A percentile compares a stretch with the other conserved stretches of the same genome.
phyloP scores from a whole-genome alignment of 805 yeast genomes.

The Candida silvicultrix region DNA sequence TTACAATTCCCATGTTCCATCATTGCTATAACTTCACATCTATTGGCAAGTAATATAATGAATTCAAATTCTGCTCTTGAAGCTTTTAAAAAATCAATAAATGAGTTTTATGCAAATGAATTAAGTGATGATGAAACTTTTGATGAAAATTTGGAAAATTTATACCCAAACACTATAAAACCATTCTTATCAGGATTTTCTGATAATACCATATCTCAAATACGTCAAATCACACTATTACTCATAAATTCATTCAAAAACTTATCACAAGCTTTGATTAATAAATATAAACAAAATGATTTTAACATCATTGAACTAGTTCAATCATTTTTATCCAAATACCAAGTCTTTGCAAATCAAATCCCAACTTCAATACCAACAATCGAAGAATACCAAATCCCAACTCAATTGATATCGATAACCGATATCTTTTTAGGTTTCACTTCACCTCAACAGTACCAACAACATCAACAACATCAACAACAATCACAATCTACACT shows the following conservation, averaged over 20 bases:
- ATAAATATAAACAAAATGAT: conserved; percentile 13
- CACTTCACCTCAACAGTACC: background rate
- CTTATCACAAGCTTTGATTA: conserved; percentile 17
- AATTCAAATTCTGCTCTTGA: conserved; percentile 21
- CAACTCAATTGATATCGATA: conserved; percentile 1
- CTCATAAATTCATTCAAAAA: conserved; percentile 12
- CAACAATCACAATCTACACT: conserved; percentile 5
- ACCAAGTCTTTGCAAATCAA: conserved; percentile 9
- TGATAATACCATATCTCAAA: conserved; percentile 7
- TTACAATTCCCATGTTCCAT: conserved; percentile 39
- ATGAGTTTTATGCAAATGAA: conserved; percentile 4
- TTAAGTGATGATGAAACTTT: conserved; percentile 19
- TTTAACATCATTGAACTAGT: conserved; percentile 26
- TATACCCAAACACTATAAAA: conserved; percentile 14
- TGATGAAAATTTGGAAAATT: conserved; percentile 20
- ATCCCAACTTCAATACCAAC: conserved; percentile 5
- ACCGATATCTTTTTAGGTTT: conserved; percentile 10
- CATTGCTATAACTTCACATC: conserved; percentile 41
- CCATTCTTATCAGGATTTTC: conserved; percentile 22
- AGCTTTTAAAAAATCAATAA: conserved; percentile 14
- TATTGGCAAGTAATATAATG: conserved; percentile 45
- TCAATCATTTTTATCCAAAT: conserved; percentile 22
- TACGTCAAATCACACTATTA: conserved; percentile 12
- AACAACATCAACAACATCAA: background rate
- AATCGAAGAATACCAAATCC: conserved; percentile 8